Conservation (phyloP, 768 basidiomycete species). For the Xanthoconium stramineum region DNA sequence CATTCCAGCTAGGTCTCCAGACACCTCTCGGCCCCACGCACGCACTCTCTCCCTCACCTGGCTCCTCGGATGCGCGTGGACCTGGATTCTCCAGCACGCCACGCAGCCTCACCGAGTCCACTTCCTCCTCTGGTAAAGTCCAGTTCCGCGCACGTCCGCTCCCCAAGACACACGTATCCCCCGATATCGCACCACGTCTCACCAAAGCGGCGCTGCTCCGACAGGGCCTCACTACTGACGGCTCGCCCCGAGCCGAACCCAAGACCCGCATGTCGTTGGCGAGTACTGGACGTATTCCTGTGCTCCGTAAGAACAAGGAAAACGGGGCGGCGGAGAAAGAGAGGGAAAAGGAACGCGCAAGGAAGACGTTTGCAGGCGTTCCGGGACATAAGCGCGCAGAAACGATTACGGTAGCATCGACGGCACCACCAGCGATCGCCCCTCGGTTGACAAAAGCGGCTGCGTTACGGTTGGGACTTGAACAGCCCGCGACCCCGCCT, state of each 20-base stretch:
- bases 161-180: slow-evolving; percentile 56
- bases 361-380: slow-evolving; percentile 68
- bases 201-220: slow-evolving; percentile 74
- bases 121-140: slow-evolving; percentile 42
- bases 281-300: slow-evolving; percentile 33
- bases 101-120: slow-evolving; percentile 30
- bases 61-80: slow-evolving; percentile 20
- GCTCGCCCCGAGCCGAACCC: slow-evolving; percentile 13
- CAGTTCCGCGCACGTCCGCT: slow-evolving; percentile 66
- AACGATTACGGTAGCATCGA: slow-evolving; percentile 70
- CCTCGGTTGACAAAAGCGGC: slow-evolving; percentile 79
- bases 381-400: slow-evolving; percentile 77
- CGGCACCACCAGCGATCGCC: slow-evolving; percentile 64
- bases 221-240: slow-evolving; percentile 51
- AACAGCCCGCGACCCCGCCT: slow-evolving; percentile 37
- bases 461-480: slow-evolving; percentile 59
- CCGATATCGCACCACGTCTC: slow-evolving; percentile 74
- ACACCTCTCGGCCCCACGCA: slow-evolving; percentile 38
- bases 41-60: slow-evolving; percentile 39
- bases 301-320: slow-evolving; percentile 25
- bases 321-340: slow-evolving; percentile 46
- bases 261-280: slow-evolving; percentile 31
- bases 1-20: slow-evolving; percentile 39
- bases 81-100: slow-evolving; percentile 24
- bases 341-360: slow-evolving; percentile 57